phyloP scores from a whole-genome alignment of 116 monocot species.

The Iris pallida region DNA sequence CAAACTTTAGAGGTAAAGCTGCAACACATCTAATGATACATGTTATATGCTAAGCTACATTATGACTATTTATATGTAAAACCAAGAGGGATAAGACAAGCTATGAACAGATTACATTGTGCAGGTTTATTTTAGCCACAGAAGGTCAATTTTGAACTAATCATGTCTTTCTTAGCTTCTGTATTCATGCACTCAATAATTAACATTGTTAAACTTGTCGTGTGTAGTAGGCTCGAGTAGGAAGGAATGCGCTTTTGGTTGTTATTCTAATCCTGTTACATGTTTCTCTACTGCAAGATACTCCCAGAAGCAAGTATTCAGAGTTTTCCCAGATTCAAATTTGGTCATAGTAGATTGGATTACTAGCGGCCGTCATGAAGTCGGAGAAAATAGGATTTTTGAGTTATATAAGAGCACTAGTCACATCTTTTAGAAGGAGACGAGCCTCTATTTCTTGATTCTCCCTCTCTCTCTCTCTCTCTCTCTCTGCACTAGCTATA shows the following conservation, averaged over 20 bases:
- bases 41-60: no score
- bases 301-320: constrained; percentile 74
- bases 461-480: constrained; percentile 37
- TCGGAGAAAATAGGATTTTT: constrained; percentile 94
- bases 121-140: no score
- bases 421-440: constrained; percentile 50
- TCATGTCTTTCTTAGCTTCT: no score
- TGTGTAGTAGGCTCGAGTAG: constrained; percentile 77
- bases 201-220: constrained; percentile 3
- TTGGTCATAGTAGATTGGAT: constrained; percentile 94
- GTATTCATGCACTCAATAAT: no score
- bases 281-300: constrained; percentile 90
- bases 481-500: background rate
- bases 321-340: constrained; percentile 54
- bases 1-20: constrained; percentile 78
- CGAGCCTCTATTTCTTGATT: constrained; percentile 78
- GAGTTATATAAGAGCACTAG: constrained; percentile 77
- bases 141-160: no score
- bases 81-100: no score
- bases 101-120: background rate
- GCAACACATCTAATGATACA: no score
- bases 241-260: constrained; percentile 60
- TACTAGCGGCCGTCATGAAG: constrained; percentile 90
- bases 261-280: constrained; percentile 93
- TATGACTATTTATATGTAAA: no score